Evolutionary conservation across 495 filamentous ascomycete species (phyloP), one percentile per base, ranked within the genome.

Genomic region (Hypoxylon lienhwacheense): DNA sequence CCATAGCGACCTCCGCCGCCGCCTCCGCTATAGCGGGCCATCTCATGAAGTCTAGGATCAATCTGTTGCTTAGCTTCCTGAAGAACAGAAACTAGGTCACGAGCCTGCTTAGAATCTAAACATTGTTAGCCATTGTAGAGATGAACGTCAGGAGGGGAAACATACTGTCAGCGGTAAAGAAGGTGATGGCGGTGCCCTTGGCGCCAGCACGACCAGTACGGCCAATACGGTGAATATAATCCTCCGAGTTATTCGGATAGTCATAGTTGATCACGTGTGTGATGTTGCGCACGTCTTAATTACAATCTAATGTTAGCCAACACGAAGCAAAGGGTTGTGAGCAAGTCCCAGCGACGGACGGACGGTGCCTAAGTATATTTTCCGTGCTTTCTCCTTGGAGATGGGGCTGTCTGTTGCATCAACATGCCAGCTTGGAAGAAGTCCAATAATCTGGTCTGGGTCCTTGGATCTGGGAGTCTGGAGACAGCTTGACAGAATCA

Each of bases 191-290:
- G 62, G 89, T 89, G 70, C 92, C 92, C 55, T 87, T 91, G 55
- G 85, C 84, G 72, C 93, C 93, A 59, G 92, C 93, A 83, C 92
- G 89, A 70, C 90, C 92, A 73, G 92, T 97, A 82, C 90, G 84
- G 71, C 87, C 93, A 78, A 98, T 98, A 75, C 93, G 89, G 75
- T 98, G 93, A 72, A 98, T 92, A 66, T 98, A 98, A 73, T 97
- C 92, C 77, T 98, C 93, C 74, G 93, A 97, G 80, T 98, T 98
- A 81, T 97, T 97, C 70, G 93, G 93, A 72, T 96, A 96, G 75
- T 98, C 93, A 88, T 97, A 97, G 86, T 98, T 98, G 77, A 98
- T 81, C 77, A 98, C 93, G 78, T 98, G 93, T 74, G 92, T 97
- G 76, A 98, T 98, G 81, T 98, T 92, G 74, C 91, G 91, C 81